A percentile compares a stretch with the other conserved stretches of the same genome.
Conservation (phyloP, 331 rosid genomes). For the Quercus tomentella region DNA sequence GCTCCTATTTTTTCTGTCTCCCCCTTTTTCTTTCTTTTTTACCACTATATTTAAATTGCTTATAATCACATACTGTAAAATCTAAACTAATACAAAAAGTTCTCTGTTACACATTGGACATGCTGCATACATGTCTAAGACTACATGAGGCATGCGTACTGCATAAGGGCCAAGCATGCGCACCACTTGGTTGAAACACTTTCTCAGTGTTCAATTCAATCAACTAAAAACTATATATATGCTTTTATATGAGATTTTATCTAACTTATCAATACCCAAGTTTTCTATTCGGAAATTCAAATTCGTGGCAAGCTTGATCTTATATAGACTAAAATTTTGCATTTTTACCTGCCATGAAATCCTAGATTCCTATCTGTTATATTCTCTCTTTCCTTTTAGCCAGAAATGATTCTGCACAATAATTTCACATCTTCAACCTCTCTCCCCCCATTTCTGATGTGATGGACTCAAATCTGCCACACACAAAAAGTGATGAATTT, state of each 20-base stretch:
- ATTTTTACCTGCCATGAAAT: not conserved
- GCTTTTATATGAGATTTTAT: not conserved
- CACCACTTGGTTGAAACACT: constrained; percentile 1
- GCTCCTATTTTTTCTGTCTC: not conserved
- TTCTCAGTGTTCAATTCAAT: not conserved
- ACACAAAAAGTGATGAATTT: not conserved
- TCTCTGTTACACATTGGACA: too few relatives aligned
- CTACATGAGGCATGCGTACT: not conserved
- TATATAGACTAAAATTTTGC: not conserved
- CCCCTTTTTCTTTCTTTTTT: too few relatives aligned
- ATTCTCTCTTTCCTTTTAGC: not conserved
- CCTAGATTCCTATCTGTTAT: not conserved
- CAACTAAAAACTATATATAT: not conserved
- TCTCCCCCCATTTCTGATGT: not conserved
- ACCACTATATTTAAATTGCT: not conserved
- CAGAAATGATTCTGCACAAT: too few relatives aligned
- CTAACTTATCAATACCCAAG: not conserved
- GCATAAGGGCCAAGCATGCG: constrained; percentile 17
- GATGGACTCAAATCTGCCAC: not conserved
- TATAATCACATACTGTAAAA: not conserved
- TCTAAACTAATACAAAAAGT: too few relatives aligned
- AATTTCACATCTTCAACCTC: too few relatives aligned
- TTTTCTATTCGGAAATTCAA: not conserved
- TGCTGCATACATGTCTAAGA: too few relatives aligned
- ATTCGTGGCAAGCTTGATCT: not conserved